Percentiles rank a stretch among this genome's conserved stretches.
phyloP scores from a whole-genome alignment of 495 filamentous ascomycete species.

The Annulohypoxylon bovei region DNA sequence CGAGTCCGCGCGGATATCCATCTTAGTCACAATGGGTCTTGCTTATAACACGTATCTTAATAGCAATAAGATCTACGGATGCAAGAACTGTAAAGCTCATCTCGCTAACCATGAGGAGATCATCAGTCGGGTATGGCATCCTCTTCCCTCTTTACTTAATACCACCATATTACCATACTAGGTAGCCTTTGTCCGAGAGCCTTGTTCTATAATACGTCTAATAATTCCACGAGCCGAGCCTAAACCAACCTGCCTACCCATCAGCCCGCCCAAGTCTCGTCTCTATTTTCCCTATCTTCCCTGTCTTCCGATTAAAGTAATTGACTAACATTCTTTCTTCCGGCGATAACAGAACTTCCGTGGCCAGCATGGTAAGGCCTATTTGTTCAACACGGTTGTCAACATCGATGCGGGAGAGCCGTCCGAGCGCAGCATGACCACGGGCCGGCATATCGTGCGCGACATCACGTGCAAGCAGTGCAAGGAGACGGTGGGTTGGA shows the following conservation, averaged over 20 bases:
- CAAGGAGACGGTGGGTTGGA: slow-evolving; percentile 94
- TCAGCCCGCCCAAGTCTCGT: background rate
- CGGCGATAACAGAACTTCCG: slow-evolving; percentile 84
- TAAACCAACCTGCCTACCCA: background rate
- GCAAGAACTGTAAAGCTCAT: slow-evolving; percentile 95
- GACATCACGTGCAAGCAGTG: slow-evolving; percentile 92
- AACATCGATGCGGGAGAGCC: slow-evolving; percentile 84
- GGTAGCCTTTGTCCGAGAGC: background rate
- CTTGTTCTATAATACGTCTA: background rate
- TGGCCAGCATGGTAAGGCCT: slow-evolving; percentile 97
- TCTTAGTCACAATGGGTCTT: slow-evolving; percentile 79
- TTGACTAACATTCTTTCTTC: background rate
- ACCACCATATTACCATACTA: background rate
- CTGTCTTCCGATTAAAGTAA: background rate
- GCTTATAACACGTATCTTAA: slow-evolving; percentile 96
- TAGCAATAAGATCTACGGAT: slow-evolving; percentile 90
- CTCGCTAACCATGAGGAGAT: slow-evolving; percentile 95
- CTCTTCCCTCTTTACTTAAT: slow-evolving; percentile 1
- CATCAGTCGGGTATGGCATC: slow-evolving; percentile 79
- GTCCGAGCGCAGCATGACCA: slow-evolving; percentile 98
- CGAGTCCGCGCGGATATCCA: slow-evolving; percentile 5
- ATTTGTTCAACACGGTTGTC: slow-evolving; percentile 93
- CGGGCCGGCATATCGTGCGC: slow-evolving; percentile 89
- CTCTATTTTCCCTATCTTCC: background rate
- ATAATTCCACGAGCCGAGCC: background rate